These are phyloP conservation scores for Arthroderma uncinatum DNA, from an alignment of 2,329 filamentous ascomycete species.

Conservation along the genomic window DNA sequence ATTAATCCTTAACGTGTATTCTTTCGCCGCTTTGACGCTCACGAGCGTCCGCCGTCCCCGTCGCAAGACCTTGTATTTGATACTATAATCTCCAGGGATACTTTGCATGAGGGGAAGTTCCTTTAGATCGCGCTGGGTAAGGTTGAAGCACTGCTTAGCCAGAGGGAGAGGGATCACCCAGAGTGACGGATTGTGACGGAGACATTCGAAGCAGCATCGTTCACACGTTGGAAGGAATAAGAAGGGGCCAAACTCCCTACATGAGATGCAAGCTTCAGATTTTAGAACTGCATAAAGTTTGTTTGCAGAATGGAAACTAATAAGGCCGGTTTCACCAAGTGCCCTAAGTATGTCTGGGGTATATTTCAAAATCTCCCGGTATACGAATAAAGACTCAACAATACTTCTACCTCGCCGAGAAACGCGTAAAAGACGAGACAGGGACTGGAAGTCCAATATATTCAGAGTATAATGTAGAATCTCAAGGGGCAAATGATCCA, in stretches of 20 bases:
- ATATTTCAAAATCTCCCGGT: conserved; percentile 37
- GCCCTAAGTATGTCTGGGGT: conserved; percentile 21
- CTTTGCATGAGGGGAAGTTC: not conserved
- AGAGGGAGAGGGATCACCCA: not conserved
- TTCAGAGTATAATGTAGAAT: conserved; percentile 21
- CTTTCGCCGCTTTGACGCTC: not conserved
- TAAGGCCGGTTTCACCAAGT: conserved; percentile 18
- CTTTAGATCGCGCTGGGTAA: not conserved
- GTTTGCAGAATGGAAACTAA: conserved; percentile 17
- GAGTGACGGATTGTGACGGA: not conserved
- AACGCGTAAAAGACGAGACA: conserved; percentile 22
- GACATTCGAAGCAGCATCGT: conserved; percentile 24
- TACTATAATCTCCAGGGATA: conserved; percentile 2
- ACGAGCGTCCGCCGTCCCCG: not conserved
- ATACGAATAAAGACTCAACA: conserved; percentile 24
- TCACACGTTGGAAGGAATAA: conserved; percentile 26
- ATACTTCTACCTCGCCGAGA: conserved; percentile 19
- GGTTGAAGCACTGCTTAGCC: not conserved
- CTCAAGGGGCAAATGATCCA: conserved; percentile 17
- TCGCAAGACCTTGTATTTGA: not conserved
- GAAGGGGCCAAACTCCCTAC: conserved; percentile 22
- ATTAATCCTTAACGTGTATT: not conserved
- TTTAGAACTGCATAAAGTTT: conserved; percentile 18
- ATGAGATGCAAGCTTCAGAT: conserved; percentile 21
- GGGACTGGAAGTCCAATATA: conserved; percentile 17